Evolutionary conservation across 2,329 filamentous ascomycete species (phyloP).

Genomic region (Alternaria ethzedia): DNA sequence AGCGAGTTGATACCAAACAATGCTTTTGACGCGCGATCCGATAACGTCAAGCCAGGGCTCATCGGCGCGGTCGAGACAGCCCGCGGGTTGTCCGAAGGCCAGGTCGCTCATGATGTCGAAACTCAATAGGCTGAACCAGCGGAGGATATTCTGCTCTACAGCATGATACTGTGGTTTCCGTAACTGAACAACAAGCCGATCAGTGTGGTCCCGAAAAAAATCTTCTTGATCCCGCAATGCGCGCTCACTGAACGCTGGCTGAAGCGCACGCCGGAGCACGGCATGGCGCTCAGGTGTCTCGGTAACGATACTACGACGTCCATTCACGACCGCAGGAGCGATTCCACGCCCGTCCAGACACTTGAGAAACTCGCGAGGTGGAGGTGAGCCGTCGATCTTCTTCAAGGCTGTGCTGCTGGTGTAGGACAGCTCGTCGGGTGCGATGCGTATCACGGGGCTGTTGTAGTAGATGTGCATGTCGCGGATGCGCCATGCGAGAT

Average conservation of each 20-base stretch:
- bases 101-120: slow-evolving; percentile 6
- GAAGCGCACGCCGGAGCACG: neutral
- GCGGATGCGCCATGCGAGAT: neutral
- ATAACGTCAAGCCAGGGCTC: slow-evolving; percentile 3
- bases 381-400: slow-evolving; percentile 2
- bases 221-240: slow-evolving; percentile 5
- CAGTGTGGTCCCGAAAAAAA: slow-evolving; percentile 1
- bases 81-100: neutral
- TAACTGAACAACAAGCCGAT: neutral
- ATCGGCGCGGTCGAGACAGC: slow-evolving; percentile 3
- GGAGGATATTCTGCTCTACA: neutral
- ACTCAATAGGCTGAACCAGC: slow-evolving; percentile 2
- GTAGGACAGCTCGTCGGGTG: slow-evolving; percentile 5
- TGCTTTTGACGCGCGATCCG: neutral
- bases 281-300: slow-evolving; percentile 2
- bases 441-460: slow-evolving; percentile 2
- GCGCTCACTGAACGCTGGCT: slow-evolving; percentile 2
- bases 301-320: neutral
- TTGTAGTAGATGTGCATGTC: slow-evolving; percentile 2
- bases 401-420: neutral
- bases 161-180: neutral
- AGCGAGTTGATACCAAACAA: slow-evolving; percentile 4
- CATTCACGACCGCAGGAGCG: slow-evolving; percentile 1
- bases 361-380: slow-evolving; percentile 11
- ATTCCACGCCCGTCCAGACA: slow-evolving; percentile 3